Evolutionary conservation across 2,329 filamentous ascomycete species (phyloP).

Genomic region (Fusarium sp.): DNA sequence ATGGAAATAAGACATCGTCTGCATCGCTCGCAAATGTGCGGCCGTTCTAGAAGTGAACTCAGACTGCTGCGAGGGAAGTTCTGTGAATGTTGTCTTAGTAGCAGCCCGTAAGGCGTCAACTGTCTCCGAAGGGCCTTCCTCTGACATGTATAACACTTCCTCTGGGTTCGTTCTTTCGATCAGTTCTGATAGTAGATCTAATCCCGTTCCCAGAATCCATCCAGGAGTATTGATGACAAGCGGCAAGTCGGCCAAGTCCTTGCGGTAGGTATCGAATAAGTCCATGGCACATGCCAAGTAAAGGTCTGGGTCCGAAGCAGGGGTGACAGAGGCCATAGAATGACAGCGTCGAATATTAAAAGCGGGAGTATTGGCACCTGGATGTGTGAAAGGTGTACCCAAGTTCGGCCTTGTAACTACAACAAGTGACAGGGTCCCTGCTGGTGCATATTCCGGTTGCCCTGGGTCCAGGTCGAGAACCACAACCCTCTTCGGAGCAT

Average conservation of each 20-base stretch:
- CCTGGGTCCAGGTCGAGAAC: slow-evolving; percentile 83
- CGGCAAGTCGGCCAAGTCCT: slow-evolving; percentile 59
- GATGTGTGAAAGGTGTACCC: slow-evolving; percentile 75
- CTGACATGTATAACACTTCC: slow-evolving; percentile 76
- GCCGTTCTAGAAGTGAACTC: slow-evolving; percentile 70
- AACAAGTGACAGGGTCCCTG: slow-evolving; percentile 77
- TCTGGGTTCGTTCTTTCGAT: slow-evolving; percentile 66
- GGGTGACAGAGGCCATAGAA: slow-evolving; percentile 72
- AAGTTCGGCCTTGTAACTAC: slow-evolving; percentile 71
- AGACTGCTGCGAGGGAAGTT: slow-evolving; percentile 70
- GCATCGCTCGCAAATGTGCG: slow-evolving; percentile 77
- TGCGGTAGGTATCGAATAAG: slow-evolving; percentile 69
- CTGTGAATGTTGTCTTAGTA: slow-evolving; percentile 58
- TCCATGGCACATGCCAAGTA: slow-evolving; percentile 74
- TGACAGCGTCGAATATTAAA: slow-evolving; percentile 69
- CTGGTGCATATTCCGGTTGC: slow-evolving; percentile 79
- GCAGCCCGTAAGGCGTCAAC: slow-evolving; percentile 64
- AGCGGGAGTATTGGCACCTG: slow-evolving; percentile 48
- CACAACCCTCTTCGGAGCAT: slow-evolving; percentile 53
- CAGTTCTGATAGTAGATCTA: slow-evolving; percentile 72
- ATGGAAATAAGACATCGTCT: slow-evolving; percentile 86
- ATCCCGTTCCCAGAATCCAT: slow-evolving; percentile 78
- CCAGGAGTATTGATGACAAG: slow-evolving; percentile 81
- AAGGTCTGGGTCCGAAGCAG: slow-evolving; percentile 74
- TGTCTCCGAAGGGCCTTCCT: slow-evolving; percentile 69